Base-by-base conservation (phyloP, 345 rosid species). In the Balakata baccata region DNA sequence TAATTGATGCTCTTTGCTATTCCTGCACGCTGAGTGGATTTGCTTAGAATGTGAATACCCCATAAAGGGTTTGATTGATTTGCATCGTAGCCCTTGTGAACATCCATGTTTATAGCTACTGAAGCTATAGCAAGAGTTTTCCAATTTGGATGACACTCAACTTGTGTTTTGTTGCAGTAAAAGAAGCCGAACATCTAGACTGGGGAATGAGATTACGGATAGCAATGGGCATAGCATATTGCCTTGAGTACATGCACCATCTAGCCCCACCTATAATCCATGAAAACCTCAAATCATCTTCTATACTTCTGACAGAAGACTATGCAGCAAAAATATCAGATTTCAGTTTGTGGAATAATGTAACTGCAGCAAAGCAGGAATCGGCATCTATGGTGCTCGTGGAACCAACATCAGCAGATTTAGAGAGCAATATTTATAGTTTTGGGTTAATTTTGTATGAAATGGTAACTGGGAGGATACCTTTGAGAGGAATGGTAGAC, bases 261-360 rank as follows among this genome's bases (percentile, higher is more conserved):
- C 84, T 88, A 67, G 77, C 75, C 75, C 99, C 98, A 72, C 90
- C 97, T 16, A 71, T 95, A 46, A 70, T 83, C 64, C 92, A 81
- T 68, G 66, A 81, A 73, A 86, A 79, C 75, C 84, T 95, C 68
- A 88, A 84, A 72, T 87, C 98, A 11, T 86, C 89, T 45, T 85
- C 89, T n/a, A 72, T 95, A 58, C 87, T 85, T 82, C 88, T 92
- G 53, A 84, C 92, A 0, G 98, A 92, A 82, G 99, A 95, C 70
- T 88, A 92, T 17, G 98, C 98, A 6, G 98, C 96, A 65, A 94
- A 94, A 85, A 62, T 94, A 86, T 87, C 95, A 0, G 93, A 94
- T 77, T 90, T 92, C 71, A 81, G 86, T 66, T 84, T 86, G 81
- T 79, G 83, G 85, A 89, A 79, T 65, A 82, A 81, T 73, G 76